Percentiles rank a stretch among this genome's conserved stretches.
Conservation (phyloP, 2,329 filamentous ascomycete species). For the Tetracladium maxilliforme region DNA sequence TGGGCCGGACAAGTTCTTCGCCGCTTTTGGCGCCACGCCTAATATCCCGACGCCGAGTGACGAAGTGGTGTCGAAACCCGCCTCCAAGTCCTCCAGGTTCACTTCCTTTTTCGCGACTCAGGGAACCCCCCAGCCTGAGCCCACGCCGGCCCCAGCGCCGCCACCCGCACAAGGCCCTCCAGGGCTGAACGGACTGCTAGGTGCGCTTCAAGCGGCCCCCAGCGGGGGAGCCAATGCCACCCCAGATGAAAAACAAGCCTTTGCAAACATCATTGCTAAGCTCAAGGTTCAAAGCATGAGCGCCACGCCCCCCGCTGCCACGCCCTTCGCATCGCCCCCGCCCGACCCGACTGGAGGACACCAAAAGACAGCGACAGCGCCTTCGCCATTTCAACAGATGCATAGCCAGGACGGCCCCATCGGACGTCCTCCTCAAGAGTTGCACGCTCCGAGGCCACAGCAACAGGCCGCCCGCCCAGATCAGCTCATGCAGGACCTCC, state of each 20-base stretch:
- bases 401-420: too few species aligned
- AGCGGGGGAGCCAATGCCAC: conserved; percentile 13
- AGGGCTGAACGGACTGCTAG: conserved; percentile 1
- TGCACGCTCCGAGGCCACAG: neutral
- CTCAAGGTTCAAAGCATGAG: too few species aligned
- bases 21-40: too few species aligned
- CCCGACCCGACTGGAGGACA: conserved; percentile 11
- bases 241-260: too few species aligned
- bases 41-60: too few species aligned
- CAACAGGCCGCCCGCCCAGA: conserved; percentile 32
- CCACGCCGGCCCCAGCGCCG: conserved; percentile 12
- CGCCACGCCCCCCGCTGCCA: too few species aligned
- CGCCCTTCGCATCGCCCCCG: neutral
- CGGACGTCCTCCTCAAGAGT: neutral
- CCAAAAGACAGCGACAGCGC: conserved; percentile 11
- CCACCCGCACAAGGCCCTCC: conserved; percentile 26
- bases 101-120: conserved; percentile 59
- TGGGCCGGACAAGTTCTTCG: conserved; percentile 68
- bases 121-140: conserved; percentile 22
- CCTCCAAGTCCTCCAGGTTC: conserved; percentile 65
- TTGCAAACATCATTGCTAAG: too few species aligned
- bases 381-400: conserved; percentile 17
- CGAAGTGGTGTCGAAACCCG: too few species aligned
- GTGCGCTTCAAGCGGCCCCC: neutral
- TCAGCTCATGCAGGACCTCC: conserved; percentile 45